These are phyloP conservation scores for Candida loeiensis DNA, from an alignment of 805 yeast species.

Conservation along the genomic window DNA sequence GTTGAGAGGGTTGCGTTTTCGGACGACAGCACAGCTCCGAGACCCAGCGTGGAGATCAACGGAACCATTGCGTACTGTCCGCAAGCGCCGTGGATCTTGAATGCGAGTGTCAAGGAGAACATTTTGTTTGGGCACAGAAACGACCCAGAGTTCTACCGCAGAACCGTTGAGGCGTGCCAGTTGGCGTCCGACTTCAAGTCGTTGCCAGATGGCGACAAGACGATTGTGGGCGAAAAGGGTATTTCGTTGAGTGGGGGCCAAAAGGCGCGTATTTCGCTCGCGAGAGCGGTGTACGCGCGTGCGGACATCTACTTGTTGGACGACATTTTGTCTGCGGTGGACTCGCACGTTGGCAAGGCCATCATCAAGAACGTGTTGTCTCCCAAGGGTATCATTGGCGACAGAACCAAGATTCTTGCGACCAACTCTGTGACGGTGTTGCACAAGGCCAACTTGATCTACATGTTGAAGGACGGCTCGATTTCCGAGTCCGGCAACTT, in stretches of 20 bases:
- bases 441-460: conserved; percentile 32
- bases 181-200: conserved; percentile 31
- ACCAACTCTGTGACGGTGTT: conserved; percentile 38
- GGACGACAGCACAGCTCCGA: conserved; percentile 7
- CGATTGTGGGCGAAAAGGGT: conserved; percentile 45
- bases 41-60: conserved; percentile 19
- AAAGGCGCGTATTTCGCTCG: conserved; percentile 40
- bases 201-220: conserved; percentile 39
- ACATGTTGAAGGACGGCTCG: conserved; percentile 25
- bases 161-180: conserved; percentile 37
- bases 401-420: conserved; percentile 36
- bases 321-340: conserved; percentile 43
- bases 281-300: conserved; percentile 40
- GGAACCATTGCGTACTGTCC: conserved; percentile 40
- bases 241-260: conserved; percentile 43
- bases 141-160: conserved; percentile 29
- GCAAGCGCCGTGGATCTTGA: conserved; percentile 41
- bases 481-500: conserved; percentile 29
- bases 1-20: conserved; percentile 7
- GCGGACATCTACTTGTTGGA: conserved; percentile 40
- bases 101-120: conserved; percentile 38
- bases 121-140: conserved; percentile 34
- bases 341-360: conserved; percentile 39
- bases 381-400: conserved; percentile 28
- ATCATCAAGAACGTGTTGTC: conserved; percentile 31